Conservation (phyloP, 2,329 filamentous ascomycete genomes). For the Colletotrichum cereale region DNA sequence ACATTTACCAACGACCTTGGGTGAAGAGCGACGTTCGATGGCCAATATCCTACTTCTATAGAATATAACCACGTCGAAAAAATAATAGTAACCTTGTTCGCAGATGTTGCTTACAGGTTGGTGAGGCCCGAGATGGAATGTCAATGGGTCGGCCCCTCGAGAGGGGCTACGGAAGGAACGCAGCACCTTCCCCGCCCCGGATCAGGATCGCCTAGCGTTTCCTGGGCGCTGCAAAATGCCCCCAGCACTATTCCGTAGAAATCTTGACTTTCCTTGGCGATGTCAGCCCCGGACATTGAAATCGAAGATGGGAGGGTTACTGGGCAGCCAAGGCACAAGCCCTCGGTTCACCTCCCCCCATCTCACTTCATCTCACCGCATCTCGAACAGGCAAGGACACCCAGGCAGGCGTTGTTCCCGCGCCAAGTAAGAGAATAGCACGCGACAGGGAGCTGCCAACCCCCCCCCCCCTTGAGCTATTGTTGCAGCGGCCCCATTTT, state of each 20-base stretch:
- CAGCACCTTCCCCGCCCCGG: slow-evolving; percentile 12
- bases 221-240: slow-evolving; percentile 20
- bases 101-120: background rate
- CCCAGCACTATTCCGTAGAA: background rate
- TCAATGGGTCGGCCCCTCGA: slow-evolving; percentile 12
- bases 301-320: background rate
- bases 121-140: slow-evolving; percentile 2
- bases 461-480: too few relatives aligned
- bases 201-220: slow-evolving; percentile 9
- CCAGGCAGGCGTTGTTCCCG: slow-evolving; percentile 9
- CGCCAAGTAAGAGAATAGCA: background rate
- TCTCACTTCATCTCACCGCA: background rate
- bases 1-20: background rate
- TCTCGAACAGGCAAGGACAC: background rate
- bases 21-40: background rate
- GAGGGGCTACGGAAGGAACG: slow-evolving; percentile 28
- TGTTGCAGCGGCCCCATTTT: slow-evolving; percentile 3
- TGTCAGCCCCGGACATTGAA: background rate
- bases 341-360: slow-evolving; percentile 1
- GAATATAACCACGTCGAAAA: background rate
- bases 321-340: background rate
- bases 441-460: background rate
- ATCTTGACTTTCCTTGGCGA: slow-evolving; percentile 29
- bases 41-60: background rate
- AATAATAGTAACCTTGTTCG: background rate